phyloP scores from a whole-genome alignment of 2,329 filamentous ascomycete species.

The Botrytis cinerea region DNA sequence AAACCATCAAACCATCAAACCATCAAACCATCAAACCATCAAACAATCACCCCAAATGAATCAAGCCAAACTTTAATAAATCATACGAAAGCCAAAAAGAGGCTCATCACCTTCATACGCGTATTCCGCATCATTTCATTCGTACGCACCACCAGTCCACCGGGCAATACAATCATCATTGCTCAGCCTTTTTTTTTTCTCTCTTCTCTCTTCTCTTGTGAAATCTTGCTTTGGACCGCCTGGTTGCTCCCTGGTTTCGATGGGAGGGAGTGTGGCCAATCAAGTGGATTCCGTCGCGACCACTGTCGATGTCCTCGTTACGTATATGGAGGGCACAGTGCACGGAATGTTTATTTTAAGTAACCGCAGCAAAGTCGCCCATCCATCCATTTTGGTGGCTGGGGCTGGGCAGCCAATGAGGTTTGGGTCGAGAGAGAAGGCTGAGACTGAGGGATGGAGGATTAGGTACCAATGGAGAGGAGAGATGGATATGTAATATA shows the following conservation, averaged over 20 bases:
- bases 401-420: neutral
- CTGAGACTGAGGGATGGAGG: neutral
- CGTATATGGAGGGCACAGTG: too few relatives aligned
- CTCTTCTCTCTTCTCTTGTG: neutral
- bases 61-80: neutral
- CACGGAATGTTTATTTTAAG: slow-evolving; percentile 4
- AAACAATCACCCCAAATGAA: neutral
- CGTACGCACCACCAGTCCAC: neutral
- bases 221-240: neutral
- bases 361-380: neutral
- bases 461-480: too few relatives aligned
- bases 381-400: neutral
- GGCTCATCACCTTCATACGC: slow-evolving; percentile 17
- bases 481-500: too few relatives aligned
- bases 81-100: slow-evolving; percentile 1
- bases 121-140: neutral
- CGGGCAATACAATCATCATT: neutral
- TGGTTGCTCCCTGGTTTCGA: slow-evolving; percentile 2
- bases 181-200: neutral
- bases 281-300: neutral
- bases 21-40: neutral
- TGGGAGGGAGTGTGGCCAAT: neutral
- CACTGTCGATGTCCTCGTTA: too few relatives aligned
- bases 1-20: neutral
- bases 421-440: neutral